Evolutionary conservation across 2,329 filamentous ascomycete species (phyloP).

Genomic region (Calonectria hongkongensis): DNA sequence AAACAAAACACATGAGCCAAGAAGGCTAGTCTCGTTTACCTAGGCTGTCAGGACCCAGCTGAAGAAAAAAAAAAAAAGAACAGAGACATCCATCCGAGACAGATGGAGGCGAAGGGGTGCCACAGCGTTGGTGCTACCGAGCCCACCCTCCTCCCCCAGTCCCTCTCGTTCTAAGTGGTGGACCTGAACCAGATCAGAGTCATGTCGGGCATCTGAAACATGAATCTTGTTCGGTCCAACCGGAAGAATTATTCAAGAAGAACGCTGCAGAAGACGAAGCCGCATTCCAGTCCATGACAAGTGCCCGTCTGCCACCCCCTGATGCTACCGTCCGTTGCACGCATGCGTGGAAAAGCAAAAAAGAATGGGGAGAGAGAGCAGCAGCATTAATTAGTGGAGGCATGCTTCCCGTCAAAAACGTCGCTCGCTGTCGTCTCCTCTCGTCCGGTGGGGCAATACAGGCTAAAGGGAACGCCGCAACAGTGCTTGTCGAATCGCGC

Average conservation of each 20-base stretch:
- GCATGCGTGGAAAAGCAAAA: slow-evolving; percentile 16
- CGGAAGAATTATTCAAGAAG: slow-evolving; percentile 23
- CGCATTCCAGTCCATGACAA: slow-evolving; percentile 18
- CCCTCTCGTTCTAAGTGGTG: slow-evolving; percentile 8
- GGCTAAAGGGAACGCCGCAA: slow-evolving; percentile 16
- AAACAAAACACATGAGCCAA: not conserved
- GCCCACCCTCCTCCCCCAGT: not conserved
- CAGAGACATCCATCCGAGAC: not conserved
- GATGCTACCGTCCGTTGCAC: slow-evolving; percentile 23
- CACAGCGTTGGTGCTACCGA: slow-evolving; percentile 17
- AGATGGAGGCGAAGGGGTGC: slow-evolving; percentile 1
- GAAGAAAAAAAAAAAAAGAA: not conserved
- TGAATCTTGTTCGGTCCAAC: slow-evolving; percentile 19
- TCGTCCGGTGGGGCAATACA: not conserved
- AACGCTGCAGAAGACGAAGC: not conserved
- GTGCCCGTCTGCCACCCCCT: slow-evolving; percentile 21
- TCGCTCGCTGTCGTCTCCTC: slow-evolving; percentile 21
- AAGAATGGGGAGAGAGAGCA: not conserved
- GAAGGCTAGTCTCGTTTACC: not conserved
- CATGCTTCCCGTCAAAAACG: slow-evolving; percentile 21
- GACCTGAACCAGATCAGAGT: slow-evolving; percentile 10
- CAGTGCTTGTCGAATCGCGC: slow-evolving; percentile 9
- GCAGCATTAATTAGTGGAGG: slow-evolving; percentile 11
- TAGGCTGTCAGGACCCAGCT: slow-evolving; percentile 14
- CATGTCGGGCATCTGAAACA: slow-evolving; percentile 25